Conservation (phyloP, 352 stramenopile species). For the Phytophthora pistaciae region DNA sequence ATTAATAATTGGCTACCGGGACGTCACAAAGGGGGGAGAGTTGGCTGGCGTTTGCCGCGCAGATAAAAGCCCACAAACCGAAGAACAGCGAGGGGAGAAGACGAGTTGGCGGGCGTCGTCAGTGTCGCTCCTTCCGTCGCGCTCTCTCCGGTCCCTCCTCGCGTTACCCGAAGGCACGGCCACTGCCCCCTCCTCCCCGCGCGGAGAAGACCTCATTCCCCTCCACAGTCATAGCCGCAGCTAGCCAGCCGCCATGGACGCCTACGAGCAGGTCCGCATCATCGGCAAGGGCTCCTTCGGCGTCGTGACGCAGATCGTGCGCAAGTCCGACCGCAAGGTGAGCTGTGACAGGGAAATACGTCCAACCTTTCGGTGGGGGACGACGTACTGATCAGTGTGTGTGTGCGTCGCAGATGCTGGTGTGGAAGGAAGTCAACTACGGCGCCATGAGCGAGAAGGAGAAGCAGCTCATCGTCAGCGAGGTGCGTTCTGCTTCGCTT, state of each 20-base stretch:
- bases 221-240: neutral
- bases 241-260: conserved; percentile 65
- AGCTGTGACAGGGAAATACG: neutral
- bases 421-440: conserved; percentile 95
- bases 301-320: conserved; percentile 91
- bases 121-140: conserved; percentile 20
- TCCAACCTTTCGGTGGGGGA: neutral
- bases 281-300: conserved; percentile 94
- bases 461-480: conserved; percentile 94
- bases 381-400: neutral
- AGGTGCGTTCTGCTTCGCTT: conserved; percentile 51
- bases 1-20: conserved; percentile 12
- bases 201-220: conserved; percentile 1
- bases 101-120: conserved; percentile 10
- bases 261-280: conserved; percentile 89
- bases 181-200: neutral
- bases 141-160: conserved; percentile 19
- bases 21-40: conserved; percentile 13
- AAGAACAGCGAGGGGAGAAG: conserved; percentile 49
- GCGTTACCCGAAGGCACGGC: conserved; percentile 18
- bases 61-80: conserved; percentile 41
- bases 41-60: conserved; percentile 26
- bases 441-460: conserved; percentile 94
- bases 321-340: conserved; percentile 90
- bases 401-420: conserved; percentile 75